Evolutionary conservation across 2,329 filamentous ascomycete genomes (phyloP).

Genomic region (Cladobotryum protrusum): DNA sequence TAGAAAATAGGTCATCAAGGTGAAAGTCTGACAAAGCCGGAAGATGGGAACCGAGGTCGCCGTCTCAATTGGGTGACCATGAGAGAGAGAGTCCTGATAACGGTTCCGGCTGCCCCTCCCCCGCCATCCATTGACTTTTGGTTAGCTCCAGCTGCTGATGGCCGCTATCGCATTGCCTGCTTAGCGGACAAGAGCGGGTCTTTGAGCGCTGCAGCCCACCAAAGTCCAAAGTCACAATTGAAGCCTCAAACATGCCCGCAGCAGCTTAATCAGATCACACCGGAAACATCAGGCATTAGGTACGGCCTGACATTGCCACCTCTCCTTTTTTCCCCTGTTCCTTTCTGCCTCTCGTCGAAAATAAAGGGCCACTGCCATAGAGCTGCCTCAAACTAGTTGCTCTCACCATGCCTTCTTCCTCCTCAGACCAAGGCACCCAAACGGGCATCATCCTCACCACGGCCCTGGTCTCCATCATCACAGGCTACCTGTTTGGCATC

Average conservation of each 20-base stretch:
- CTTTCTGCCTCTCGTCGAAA: background rate
- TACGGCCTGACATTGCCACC: background rate
- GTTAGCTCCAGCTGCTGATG: background rate
- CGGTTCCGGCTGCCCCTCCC: constrained; percentile 1
- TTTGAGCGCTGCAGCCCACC: too few species aligned
- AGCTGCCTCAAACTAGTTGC: background rate
- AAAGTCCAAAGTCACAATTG: background rate
- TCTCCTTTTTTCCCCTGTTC: background rate
- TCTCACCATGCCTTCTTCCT: background rate
- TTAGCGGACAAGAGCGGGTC: constrained; percentile 9
- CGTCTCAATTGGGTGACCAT: background rate
- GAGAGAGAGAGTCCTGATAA: background rate
- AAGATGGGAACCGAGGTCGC: background rate
- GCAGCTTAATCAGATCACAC: background rate
- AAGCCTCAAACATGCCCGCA: background rate
- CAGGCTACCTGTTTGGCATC: constrained; percentile 76
- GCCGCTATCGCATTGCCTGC: background rate
- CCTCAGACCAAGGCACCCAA: constrained; percentile 33
- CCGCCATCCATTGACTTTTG: background rate
- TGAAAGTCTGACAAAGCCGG: background rate
- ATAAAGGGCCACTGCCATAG: background rate
- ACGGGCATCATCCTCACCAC: constrained; percentile 64
- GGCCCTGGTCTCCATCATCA: constrained; percentile 64
- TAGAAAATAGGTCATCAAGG: background rate
- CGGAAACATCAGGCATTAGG: background rate